Percentiles rank a stretch among this genome's conserved stretches.
Conservation (phyloP, 305 asterid species). For the Solanum hybrid region DNA sequence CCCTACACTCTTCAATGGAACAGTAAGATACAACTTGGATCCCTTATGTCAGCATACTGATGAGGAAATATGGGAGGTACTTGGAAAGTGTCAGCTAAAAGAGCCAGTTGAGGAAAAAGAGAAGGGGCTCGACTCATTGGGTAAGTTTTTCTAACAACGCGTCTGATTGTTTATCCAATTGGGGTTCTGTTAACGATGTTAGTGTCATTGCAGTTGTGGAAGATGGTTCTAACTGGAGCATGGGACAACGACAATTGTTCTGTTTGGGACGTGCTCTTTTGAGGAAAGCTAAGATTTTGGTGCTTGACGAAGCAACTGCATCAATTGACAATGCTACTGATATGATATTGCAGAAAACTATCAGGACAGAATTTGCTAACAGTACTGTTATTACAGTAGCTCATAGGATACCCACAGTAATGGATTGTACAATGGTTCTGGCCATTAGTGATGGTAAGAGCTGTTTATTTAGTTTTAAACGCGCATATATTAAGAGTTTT, state of each 20-base stretch:
- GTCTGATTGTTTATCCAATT: neutral
- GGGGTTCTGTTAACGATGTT: neutral
- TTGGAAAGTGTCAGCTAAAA: constrained; percentile 80
- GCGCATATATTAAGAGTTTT: neutral
- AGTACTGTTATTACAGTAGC: constrained; percentile 87
- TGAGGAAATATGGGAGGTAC: constrained; percentile 86
- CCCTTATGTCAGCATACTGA: constrained; percentile 72
- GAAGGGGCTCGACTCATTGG: constrained; percentile 59
- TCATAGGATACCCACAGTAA: constrained; percentile 85
- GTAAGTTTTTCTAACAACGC: constrained; percentile 24
- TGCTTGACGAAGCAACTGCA: constrained; percentile 94
- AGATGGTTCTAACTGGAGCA: constrained; percentile 97
- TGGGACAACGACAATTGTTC: constrained; percentile 87
- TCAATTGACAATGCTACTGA: constrained; percentile 89
- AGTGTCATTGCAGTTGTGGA: constrained; percentile 52
- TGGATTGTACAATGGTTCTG: constrained; percentile 89
- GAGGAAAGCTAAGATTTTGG: constrained; percentile 73
- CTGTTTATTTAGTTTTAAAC: neutral
- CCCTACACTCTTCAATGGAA: constrained; percentile 85
- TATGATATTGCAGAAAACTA: constrained; percentile 71
- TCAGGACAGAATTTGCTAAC: constrained; percentile 57
- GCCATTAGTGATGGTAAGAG: constrained; percentile 77
- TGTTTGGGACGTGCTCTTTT: constrained; percentile 82
- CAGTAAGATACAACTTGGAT: constrained; percentile 86
- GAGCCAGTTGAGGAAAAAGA: constrained; percentile 78